A percentile compares a stretch with the other conserved stretches of the same genome.
Conservation (phyloP, 2,329 filamentous ascomycete species). For the Tolypocladium paradoxum region DNA sequence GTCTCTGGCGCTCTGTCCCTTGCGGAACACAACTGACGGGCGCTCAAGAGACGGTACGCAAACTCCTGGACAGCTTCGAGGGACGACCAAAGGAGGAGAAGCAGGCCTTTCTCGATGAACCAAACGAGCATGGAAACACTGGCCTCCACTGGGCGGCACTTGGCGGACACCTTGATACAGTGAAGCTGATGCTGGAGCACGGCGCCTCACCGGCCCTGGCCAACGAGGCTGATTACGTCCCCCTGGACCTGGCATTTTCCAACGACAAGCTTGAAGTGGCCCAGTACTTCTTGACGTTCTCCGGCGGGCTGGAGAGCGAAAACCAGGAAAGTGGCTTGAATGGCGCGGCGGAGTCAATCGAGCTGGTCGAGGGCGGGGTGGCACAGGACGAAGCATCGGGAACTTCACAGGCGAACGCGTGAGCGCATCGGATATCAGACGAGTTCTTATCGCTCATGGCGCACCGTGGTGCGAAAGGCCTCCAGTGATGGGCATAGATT, state of each 20-base stretch:
- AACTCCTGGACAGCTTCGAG: constrained; percentile 32
- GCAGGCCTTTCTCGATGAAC: constrained; percentile 49
- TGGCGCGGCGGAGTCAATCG: constrained; percentile 24
- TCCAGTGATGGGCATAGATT: background rate
- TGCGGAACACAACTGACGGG: background rate
- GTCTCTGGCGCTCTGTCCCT: background rate
- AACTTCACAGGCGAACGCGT: background rate
- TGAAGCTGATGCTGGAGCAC: constrained; percentile 64
- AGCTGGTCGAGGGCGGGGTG: constrained; percentile 24
- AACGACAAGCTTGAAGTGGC: constrained; percentile 57
- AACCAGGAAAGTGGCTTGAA: constrained; percentile 34
- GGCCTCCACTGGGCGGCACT: constrained; percentile 88
- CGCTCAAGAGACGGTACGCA: constrained; percentile 30
- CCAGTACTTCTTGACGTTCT: constrained; percentile 45
- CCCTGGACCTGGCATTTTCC: constrained; percentile 62
- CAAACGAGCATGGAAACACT: constrained; percentile 80
- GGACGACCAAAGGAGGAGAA: constrained; percentile 28
- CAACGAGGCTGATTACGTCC: constrained; percentile 77
- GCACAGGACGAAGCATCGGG: constrained; percentile 11
- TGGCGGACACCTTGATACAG: constrained; percentile 73
- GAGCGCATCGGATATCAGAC: background rate
- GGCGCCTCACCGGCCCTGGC: constrained; percentile 69
- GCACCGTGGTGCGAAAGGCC: background rate
- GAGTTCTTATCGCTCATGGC: background rate
- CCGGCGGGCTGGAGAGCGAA: constrained; percentile 34